These are phyloP conservation scores for Diplodia mutila DNA, from an alignment of 2,329 filamentous ascomycete genomes.

Conservation along the genomic window DNA sequence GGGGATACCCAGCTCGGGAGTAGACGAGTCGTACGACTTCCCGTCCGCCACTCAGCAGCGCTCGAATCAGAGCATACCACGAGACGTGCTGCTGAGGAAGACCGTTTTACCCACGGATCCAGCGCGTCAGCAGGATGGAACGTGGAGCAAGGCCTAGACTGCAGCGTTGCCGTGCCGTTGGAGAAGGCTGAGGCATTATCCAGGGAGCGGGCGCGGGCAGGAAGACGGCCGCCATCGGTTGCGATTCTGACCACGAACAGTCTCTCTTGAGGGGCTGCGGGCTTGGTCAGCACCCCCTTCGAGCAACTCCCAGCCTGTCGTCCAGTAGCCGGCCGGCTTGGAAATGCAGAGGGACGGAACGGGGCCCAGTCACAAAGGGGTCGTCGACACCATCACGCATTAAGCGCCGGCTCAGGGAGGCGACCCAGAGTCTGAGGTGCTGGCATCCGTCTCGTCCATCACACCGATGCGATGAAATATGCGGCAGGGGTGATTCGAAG, in stretches of 20 bases:
- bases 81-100: neutral
- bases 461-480: neutral
- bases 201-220: slow-evolving; percentile 1
- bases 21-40: slow-evolving; percentile 16
- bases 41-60: neutral
- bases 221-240: neutral
- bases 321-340: neutral
- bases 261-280: too few relatives aligned
- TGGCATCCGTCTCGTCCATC: slow-evolving; percentile 1
- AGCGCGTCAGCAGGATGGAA: neutral
- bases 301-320: too few relatives aligned
- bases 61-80: slow-evolving; percentile 14
- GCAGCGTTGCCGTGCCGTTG: neutral
- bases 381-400: neutral
- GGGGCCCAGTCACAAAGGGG: neutral
- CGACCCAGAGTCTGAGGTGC: neutral
- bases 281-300: too few relatives aligned
- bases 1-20: slow-evolving; percentile 2
- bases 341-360: neutral
- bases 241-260: neutral
- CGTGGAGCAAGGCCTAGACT: neutral
- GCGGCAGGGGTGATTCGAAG: slow-evolving; percentile 2
- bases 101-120: neutral
- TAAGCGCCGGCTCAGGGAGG: neutral
- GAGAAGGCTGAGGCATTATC: neutral